Evolutionary conservation across 257 asterid species (phyloP), one percentile per base, ranked within the genome.

Genomic region (Rehmannia glutinosa): DNA sequence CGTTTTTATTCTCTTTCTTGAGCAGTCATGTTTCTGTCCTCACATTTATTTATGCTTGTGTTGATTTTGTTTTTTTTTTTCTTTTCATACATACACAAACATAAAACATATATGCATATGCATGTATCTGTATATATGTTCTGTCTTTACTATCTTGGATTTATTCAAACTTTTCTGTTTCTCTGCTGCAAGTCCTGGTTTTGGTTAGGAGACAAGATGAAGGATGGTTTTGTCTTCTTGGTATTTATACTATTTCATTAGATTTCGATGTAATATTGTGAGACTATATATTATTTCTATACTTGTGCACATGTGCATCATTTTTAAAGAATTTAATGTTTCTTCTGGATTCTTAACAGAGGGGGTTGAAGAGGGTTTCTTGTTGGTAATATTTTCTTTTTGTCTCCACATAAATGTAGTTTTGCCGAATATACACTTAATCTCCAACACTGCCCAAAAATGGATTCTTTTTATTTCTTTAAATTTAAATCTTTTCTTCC

Each of bases 1-100:
- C 81, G 78, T 78, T 78, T 83, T 87, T 87, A 81, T 82, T 91
- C 90, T 84, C 84, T 88, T 72, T 86, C 88, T 88, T 83, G 92
- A 88, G 97, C 96, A 84, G 96, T 89, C 89, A 77, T 83, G 76
- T 78, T 82, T 83, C 57, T 74, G 87, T 75, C 87, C 84, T 84
- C 84, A 66, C 91, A 82, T 80, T 84, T 78, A 85, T 81, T 84
- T 73, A 71, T 72, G 78, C 82, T 76, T 64, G 66, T 74, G 77
- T 71, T 63, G 75, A 23, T 49, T 23, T 4, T 16, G 30, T 15
- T 20, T 61, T n/a, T 21, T 6, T 62, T 39, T 1, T 13, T 30
- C 28, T 1, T 1, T 13, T 30, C 28, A 0, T 16, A 55, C 67
- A 16, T 52, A 17, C 43, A 47, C 21, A 72, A 24, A 32, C 42